Evolutionary conservation across 163 green algal species (phyloP).

Genomic region (Scenedesmus sp.): DNA sequence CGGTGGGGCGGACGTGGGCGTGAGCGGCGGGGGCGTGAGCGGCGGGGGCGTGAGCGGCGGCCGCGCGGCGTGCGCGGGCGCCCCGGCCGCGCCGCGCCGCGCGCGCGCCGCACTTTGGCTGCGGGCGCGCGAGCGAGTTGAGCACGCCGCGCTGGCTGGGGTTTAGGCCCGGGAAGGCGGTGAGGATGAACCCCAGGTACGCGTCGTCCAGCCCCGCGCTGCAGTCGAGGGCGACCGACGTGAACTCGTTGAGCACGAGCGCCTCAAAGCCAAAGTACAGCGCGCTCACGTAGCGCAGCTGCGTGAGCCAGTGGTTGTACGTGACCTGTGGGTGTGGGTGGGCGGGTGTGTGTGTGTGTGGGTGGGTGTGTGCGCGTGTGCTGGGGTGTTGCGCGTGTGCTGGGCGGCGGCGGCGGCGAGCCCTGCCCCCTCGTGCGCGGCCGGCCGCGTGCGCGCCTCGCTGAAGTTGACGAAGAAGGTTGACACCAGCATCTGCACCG

Average conservation of each 20-base stretch:
- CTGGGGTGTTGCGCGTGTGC: too few species aligned
- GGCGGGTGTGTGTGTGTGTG: too few species aligned
- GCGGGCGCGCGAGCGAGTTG: background rate
- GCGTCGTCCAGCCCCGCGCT: slow-evolving; percentile 16
- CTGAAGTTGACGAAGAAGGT: slow-evolving; percentile 67
- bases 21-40: too few species aligned
- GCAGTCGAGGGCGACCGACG: slow-evolving; percentile 26
- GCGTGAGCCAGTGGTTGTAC: slow-evolving; percentile 46
- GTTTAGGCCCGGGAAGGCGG: slow-evolving; percentile 11
- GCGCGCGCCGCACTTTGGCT: slow-evolving; percentile 7
- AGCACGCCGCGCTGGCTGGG: background rate
- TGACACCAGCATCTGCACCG: slow-evolving; percentile 65
- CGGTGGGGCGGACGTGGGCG: background rate
- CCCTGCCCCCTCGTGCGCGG: too few species aligned
- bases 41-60: too few species aligned
- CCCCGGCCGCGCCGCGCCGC: too few species aligned
- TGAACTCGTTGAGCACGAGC: slow-evolving; percentile 47
- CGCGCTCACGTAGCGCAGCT: slow-evolving; percentile 50
- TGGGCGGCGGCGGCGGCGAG: too few species aligned
- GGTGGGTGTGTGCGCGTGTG: too few species aligned
- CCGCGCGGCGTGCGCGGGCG: too few species aligned
- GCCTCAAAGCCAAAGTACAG: slow-evolving; percentile 53
- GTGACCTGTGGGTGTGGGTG: slow-evolving; percentile 3
- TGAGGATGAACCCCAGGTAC: slow-evolving; percentile 17
- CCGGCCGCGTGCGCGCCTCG: too few species aligned